Conservation (phyloP, 129 eudicot species). For the Arctium minus region DNA sequence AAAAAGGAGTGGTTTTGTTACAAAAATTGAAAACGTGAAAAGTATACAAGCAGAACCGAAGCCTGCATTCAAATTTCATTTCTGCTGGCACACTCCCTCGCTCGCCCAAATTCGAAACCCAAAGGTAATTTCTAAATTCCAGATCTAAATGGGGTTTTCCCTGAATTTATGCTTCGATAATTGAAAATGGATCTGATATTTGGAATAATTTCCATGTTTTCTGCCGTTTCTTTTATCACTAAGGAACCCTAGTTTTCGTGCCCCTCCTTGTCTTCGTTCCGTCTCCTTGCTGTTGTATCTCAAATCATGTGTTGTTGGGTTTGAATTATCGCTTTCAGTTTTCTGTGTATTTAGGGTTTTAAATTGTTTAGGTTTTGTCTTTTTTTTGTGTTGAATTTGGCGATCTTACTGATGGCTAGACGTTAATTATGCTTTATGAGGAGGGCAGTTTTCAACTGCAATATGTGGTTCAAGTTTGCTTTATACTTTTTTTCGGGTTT, state of each 20-base stretch:
- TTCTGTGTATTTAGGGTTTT: conserved; percentile 30
- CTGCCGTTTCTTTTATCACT: not conserved
- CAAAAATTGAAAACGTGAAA: conserved; percentile 19
- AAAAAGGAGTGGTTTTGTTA: not conserved
- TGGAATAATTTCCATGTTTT: not conserved
- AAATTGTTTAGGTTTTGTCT: not conserved
- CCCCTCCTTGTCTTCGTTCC: not conserved
- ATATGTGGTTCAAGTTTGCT: conserved; percentile 11
- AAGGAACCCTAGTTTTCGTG: conserved; percentile 18
- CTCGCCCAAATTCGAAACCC: conserved; percentile 14
- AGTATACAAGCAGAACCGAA: not conserved
- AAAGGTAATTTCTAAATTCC: conserved; percentile 15
- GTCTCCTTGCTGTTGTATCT: not conserved
- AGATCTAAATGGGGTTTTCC: not conserved
- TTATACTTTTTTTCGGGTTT: not conserved
- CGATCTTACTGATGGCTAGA: not conserved
- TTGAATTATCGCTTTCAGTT: not conserved
- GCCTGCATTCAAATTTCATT: conserved; percentile 11
- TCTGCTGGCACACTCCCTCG: conserved; percentile 17
- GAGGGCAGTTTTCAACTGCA: not conserved
- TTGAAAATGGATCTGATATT: not conserved
- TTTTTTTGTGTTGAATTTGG: conserved; percentile 5
- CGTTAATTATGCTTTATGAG: not conserved
- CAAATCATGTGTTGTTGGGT: not conserved
- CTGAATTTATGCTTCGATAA: conserved; percentile 3